phyloP scores from a whole-genome alignment of 192 early-diverging fungal species.

The Anaeromyces robustus region DNA sequence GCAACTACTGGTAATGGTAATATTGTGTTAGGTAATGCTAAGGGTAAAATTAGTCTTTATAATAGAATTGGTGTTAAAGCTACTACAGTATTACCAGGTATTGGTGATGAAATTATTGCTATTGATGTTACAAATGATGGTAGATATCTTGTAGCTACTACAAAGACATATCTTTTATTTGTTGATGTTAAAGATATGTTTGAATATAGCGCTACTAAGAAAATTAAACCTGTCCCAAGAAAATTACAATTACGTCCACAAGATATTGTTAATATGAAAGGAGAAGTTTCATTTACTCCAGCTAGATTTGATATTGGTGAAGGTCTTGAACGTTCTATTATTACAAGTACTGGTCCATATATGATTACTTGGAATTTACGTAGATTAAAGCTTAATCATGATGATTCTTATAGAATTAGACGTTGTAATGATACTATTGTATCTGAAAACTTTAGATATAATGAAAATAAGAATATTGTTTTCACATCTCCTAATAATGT shows the following conservation, averaged over 20 bases:
- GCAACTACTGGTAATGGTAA: conserved; percentile 65
- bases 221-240: conserved; percentile 27
- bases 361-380: conserved; percentile 87
- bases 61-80: conserved; percentile 63
- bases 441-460: conserved; percentile 81
- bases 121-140: conserved; percentile 82
- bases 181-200: conserved; percentile 27
- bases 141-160: conserved; percentile 74
- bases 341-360: conserved; percentile 78
- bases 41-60: conserved; percentile 81
- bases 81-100: conserved; percentile 68
- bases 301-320: conserved; percentile 77
- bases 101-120: conserved; percentile 76
- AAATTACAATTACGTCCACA: conserved; percentile 72
- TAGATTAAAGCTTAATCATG: conserved; percentile 56
- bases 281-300: conserved; percentile 57
- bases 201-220: not conserved
- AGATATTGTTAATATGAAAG: conserved; percentile 68
- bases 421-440: conserved; percentile 67
- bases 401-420: conserved; percentile 76
- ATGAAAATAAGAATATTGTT: conserved; percentile 66
- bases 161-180: conserved; percentile 66
- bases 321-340: conserved; percentile 61
- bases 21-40: conserved; percentile 62
- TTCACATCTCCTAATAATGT: conserved; percentile 67